Conservation (phyloP, 495 filamentous ascomycete genomes). For the Rusavskia elegans region DNA sequence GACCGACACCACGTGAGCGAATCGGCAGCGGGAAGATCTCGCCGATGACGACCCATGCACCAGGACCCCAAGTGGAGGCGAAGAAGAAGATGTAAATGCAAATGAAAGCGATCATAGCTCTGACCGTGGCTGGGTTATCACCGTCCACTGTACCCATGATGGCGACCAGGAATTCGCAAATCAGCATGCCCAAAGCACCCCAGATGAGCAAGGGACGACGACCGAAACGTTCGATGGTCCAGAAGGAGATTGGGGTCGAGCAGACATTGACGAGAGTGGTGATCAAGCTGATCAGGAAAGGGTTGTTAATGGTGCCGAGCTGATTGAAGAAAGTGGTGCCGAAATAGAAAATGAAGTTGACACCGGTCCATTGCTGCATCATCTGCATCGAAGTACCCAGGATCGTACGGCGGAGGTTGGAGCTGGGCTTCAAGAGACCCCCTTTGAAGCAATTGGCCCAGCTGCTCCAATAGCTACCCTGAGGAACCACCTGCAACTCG, state of each 20-base stretch:
- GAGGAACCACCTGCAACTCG: conserved; percentile 38
- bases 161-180: conserved; percentile 50
- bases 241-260: conserved; percentile 60
- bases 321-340: conserved; percentile 52
- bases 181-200: conserved; percentile 54
- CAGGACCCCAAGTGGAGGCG: conserved; percentile 67
- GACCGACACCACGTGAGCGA: conserved; percentile 56
- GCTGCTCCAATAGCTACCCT: conserved; percentile 31
- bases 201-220: conserved; percentile 51
- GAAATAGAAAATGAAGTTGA: conserved; percentile 42
- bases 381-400: conserved; percentile 54
- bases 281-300: conserved; percentile 56
- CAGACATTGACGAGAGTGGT: conserved; percentile 61
- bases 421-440: conserved; percentile 31
- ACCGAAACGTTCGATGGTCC: conserved; percentile 49
- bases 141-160: conserved; percentile 42
- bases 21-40: conserved; percentile 72
- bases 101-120: conserved; percentile 52
- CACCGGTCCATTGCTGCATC: conserved; percentile 49
- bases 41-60: conserved; percentile 64
- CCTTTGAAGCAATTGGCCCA: conserved; percentile 49
- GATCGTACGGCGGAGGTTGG: conserved; percentile 48
- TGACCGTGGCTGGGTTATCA: conserved; percentile 24
- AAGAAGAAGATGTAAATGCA: conserved; percentile 80
- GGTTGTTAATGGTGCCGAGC: conserved; percentile 39